Conservation (phyloP, 2,329 filamentous ascomycete genomes). For the Aspergillus sp. region DNA sequence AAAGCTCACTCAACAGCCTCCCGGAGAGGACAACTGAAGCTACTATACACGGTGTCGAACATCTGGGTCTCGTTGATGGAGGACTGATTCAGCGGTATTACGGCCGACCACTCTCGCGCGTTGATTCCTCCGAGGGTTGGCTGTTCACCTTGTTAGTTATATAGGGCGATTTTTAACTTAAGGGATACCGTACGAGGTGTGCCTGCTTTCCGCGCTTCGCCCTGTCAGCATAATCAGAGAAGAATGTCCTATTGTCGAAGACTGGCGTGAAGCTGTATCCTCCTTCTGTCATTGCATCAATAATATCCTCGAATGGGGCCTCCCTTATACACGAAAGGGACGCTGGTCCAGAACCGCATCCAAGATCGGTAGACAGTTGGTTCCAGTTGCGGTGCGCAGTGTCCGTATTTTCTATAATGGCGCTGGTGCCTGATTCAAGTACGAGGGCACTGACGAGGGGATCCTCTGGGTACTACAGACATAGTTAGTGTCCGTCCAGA, state of each 20-base stretch:
- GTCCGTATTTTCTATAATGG: not conserved
- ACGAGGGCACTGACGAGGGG: not conserved
- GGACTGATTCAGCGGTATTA: not conserved
- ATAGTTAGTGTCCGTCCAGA: not conserved
- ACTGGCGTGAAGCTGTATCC: conserved; percentile 3
- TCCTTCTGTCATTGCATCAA: not conserved
- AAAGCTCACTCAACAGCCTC: not conserved
- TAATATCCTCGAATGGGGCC: not conserved
- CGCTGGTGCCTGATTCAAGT: not conserved
- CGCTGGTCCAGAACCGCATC: not conserved
- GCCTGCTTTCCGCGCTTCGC: not conserved
- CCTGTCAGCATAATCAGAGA: not conserved
- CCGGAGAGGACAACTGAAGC: not conserved
- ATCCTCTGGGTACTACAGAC: not conserved
- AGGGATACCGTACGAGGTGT: not conserved
- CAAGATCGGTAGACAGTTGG: not conserved
- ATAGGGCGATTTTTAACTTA: too few relatives aligned
- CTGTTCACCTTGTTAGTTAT: not conserved
- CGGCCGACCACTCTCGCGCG: not conserved
- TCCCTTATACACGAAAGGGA: not conserved
- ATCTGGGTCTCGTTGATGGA: not conserved
- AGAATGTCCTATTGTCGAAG: conserved; percentile 3
- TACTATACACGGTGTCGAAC: not conserved
- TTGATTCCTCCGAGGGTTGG: not conserved
- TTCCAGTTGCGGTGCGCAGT: not conserved